Base-by-base conservation (phyloP, 2,329 filamentous ascomycete species). In the Paraphoma chrysanthemicola region DNA sequence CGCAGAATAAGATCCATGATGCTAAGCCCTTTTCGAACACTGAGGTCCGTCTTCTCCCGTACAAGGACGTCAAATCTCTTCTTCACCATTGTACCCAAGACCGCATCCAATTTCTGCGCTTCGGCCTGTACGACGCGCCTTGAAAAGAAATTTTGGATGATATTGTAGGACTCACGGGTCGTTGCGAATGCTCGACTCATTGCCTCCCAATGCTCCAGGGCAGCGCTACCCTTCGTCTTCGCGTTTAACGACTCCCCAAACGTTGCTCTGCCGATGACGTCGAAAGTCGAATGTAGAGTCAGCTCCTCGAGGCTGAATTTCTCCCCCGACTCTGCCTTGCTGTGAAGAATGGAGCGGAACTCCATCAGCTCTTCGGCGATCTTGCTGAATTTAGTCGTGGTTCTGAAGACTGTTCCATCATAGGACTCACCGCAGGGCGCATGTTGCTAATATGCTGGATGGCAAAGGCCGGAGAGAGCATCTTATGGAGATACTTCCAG, bases 381-480 rank as follows among this genome's bases (percentile, higher is more conserved):
- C 48, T 50, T 10, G 8, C 11, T 23, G 11, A 6, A 16, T 16
- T 52, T 31, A 52, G 50, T 29, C 1, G n/a, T 18, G 11, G 8
- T 4, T 28, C 11, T 44, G 18, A 4, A 28, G 3, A 44, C 11
- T 17, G 17, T 23, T 10, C 11, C 9, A 16, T 12, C n/a, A 23
- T n/a, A 38, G 28, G 5, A 43, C 53, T 46, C 23, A 54, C 53
- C 7, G 49, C 46, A 9, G 64, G 56, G 9, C 70, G 57, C 59
- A 76, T 54, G 9, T 68, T 68, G 28, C 69, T 69, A 8, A 78
- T 56, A 47, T 77, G 63, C 10, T 55, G 62, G 2, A 68, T 56
- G 1, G 64, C 56, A 54, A 79, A 79, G 0, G 74, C 75, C 2
- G 77, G 76, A 6, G 70, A 65, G n/a, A 77, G 62, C 62, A 74